Evolutionary conservation across 192 early-diverging fungal species (phyloP).

Genomic region (Helicostylum pulchrum): DNA sequence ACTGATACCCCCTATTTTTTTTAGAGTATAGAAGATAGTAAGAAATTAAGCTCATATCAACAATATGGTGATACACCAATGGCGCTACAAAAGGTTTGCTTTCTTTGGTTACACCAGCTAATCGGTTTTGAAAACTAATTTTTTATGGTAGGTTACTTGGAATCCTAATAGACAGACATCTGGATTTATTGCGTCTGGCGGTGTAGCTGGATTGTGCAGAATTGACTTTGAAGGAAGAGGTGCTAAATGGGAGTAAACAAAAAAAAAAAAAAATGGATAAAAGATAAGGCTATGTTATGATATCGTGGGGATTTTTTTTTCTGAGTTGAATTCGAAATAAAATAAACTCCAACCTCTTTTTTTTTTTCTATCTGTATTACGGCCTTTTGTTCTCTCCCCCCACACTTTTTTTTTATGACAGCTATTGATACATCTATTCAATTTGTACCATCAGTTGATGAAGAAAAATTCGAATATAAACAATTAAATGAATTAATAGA

Average conservation of each 20-base stretch:
- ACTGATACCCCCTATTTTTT: neutral
- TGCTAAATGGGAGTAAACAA: slow-evolving; percentile 16
- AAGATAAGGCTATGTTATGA: neutral
- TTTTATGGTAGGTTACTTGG: slow-evolving; percentile 21
- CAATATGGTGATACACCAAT: neutral
- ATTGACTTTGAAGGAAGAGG: slow-evolving; percentile 30
- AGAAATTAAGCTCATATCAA: neutral
- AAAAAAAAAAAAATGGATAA: neutral
- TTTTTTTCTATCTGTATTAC: neutral
- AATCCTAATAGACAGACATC: slow-evolving; percentile 18
- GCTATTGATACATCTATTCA: neutral
- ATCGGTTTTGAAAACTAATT: neutral
- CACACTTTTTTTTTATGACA: slow-evolving; percentile 10
- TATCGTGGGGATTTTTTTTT: too few relatives aligned
- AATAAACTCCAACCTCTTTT: neutral
- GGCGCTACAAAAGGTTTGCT: slow-evolving; percentile 13
- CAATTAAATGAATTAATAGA: neutral
- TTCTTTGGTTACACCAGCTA: neutral
- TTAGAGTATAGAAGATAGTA: slow-evolving; percentile 1
- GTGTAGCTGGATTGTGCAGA: slow-evolving; percentile 29
- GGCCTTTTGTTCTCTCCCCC: too few relatives aligned
- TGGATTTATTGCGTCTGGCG: slow-evolving; percentile 24
- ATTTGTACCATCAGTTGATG: neutral
- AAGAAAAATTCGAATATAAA: neutral
- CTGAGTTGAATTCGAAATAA: too few relatives aligned